Evolutionary conservation across 306 rosid species (phyloP), one percentile per base, ranked within the genome.

Genomic region (Styphnolobium japonicum): DNA sequence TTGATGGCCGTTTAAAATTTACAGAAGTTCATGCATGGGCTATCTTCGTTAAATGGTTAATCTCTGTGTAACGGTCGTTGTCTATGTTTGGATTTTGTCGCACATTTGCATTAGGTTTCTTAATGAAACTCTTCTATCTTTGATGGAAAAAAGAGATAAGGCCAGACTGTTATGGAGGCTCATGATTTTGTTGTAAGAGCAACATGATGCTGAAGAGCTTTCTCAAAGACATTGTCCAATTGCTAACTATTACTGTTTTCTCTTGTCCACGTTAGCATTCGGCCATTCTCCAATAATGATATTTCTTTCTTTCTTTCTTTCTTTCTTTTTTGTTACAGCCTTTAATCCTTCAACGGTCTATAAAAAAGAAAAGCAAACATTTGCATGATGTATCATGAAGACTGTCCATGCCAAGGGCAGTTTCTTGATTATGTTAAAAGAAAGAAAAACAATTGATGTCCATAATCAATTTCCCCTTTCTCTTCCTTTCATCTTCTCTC

Each of bases 391-490:
- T 19, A 46, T 70, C 15, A 58, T 70, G 71, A 79, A 60, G 53
- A 65, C 14, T 29, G 36, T 29, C 37, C 55, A 22, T 56, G 77
- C 76, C 16, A 43, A 75, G 71, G 76, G 53, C 43, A 53, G 6
- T 31, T 21, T 73, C 23, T 74, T 81, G 56, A 67, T 58, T 39
- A 48, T 74, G 63, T 65, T 33, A 42, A 66, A 16, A 56, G 85
- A 73, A 81, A 81, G 80, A 45, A 65, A 11, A 65, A 33, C 70
- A 74, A 9, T n/a, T n/a, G n/a, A n/a, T 9, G 62, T 31, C 31
- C 70, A 74, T 74, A 53, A 66, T 58, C 52, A 74, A 21, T 10
- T 40, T 55, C 10, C 19, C 55, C 23, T 64, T 66, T 5, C 53
- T 55, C 42, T 31, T 22, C 60, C 53, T 63, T 45, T 80, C 27